Conservation (phyloP, 2,329 filamentous ascomycete genomes). For the Xylariaceae sp. region DNA sequence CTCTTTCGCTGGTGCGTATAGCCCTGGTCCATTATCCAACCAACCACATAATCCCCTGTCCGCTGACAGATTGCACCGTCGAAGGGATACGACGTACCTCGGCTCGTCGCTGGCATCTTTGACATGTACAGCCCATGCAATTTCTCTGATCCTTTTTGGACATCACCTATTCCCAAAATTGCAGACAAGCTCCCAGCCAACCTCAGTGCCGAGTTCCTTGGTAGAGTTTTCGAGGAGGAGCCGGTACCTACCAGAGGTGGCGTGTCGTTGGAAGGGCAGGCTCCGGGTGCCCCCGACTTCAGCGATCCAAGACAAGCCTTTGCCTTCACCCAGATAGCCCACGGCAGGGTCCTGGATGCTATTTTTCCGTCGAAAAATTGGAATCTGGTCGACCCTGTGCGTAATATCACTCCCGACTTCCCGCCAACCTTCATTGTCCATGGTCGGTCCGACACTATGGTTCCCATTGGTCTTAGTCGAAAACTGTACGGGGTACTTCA, state of each 20-base stretch:
- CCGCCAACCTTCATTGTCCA: slow-evolving; percentile 36
- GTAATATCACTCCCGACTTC: slow-evolving; percentile 23
- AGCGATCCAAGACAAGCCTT: slow-evolving; percentile 29
- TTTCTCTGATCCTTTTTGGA: slow-evolving; percentile 32
- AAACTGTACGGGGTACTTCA: slow-evolving; percentile 20
- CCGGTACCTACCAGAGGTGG: slow-evolving; percentile 30
- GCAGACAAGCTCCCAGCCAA: not conserved
- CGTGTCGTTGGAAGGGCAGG: slow-evolving; percentile 34
- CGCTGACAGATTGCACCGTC: not conserved
- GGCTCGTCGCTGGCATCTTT: slow-evolving; percentile 29
- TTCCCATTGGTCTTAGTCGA: slow-evolving; percentile 28
- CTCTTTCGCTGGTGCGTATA: slow-evolving; percentile 26
- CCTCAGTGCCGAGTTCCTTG: slow-evolving; percentile 20
- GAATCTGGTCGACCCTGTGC: slow-evolving; percentile 26
- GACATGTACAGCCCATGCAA: slow-evolving; percentile 34
- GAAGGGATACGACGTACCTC: slow-evolving; percentile 30
- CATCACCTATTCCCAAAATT: slow-evolving; percentile 19
- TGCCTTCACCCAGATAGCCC: slow-evolving; percentile 32
- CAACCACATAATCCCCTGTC: not conserved
- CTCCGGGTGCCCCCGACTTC: slow-evolving; percentile 26
- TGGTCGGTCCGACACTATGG: slow-evolving; percentile 30
- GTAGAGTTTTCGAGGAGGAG: slow-evolving; percentile 26
- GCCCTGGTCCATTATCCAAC: not conserved
- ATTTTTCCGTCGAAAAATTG: slow-evolving; percentile 20
- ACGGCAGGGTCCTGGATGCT: slow-evolving; percentile 29